Evolutionary conservation across 768 basidiomycete species (phyloP).

Genomic region (Mycena olivaceomarginata): DNA sequence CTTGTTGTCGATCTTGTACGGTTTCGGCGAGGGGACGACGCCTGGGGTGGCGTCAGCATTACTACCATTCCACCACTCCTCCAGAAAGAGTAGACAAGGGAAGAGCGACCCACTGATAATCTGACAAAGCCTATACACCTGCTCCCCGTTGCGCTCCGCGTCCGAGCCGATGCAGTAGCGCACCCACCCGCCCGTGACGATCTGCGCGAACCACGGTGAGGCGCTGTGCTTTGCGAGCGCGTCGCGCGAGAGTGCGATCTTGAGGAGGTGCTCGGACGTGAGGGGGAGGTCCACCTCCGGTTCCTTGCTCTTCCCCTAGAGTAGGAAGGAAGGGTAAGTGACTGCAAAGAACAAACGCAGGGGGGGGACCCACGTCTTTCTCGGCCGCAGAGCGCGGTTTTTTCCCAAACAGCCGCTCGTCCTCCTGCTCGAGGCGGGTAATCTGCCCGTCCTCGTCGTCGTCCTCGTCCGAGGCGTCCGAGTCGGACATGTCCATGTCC

Average conservation of each 20-base stretch:
- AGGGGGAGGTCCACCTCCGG: conserved; percentile 63
- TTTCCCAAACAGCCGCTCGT: conserved; percentile 75
- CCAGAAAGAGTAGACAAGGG: not conserved
- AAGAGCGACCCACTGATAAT: conserved; percentile 76
- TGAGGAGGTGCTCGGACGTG: conserved; percentile 74
- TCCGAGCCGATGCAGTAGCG: conserved; percentile 87
- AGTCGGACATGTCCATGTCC: conserved; percentile 90
- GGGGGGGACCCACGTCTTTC: too few species aligned
- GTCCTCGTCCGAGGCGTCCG: conserved; percentile 68
- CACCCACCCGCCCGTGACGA: conserved; percentile 88
- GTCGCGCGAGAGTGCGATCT: conserved; percentile 80
- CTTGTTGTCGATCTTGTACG: conserved; percentile 77
- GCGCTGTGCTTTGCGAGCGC: conserved; percentile 82
- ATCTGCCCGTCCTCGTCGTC: conserved; percentile 80
- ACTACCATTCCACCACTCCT: conserved; percentile 14
- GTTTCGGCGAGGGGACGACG: conserved; percentile 66
- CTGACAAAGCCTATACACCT: conserved; percentile 90
- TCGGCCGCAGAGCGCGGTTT: not conserved
- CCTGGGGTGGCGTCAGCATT: conserved; percentile 20
- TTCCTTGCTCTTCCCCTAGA: not conserved
- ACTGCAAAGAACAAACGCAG: not conserved
- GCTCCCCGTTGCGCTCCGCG: conserved; percentile 65
- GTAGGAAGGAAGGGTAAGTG: too few species aligned
- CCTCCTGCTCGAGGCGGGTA: conserved; percentile 82
- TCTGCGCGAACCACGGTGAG: conserved; percentile 90